Conservation (phyloP, 2,329 filamentous ascomycete genomes). For the Sarocladiaceae sp. region DNA sequence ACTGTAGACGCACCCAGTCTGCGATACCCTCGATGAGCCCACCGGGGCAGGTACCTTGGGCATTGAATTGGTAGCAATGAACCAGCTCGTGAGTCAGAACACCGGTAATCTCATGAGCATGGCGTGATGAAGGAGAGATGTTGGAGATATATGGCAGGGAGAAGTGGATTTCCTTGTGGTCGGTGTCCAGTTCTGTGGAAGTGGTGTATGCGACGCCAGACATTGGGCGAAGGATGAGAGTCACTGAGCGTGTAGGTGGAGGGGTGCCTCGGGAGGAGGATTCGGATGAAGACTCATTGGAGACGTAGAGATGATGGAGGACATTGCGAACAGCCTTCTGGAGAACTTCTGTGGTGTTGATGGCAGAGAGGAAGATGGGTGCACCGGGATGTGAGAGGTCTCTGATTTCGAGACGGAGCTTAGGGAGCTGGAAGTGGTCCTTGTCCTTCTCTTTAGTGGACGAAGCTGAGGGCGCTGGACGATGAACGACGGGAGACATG, state of each 20-base stretch:
- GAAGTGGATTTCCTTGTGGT: constrained; percentile 93
- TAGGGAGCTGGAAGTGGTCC: constrained; percentile 40
- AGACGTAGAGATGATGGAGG: constrained; percentile 59
- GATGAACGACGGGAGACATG: constrained; percentile 22
- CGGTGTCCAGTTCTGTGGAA: constrained; percentile 69
- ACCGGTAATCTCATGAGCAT: constrained; percentile 65
- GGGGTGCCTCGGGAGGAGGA: constrained; percentile 33
- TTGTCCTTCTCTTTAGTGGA: constrained; percentile 5
- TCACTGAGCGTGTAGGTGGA: constrained; percentile 77
- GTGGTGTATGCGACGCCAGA: constrained; percentile 86
- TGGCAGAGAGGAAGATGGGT: constrained; percentile 60
- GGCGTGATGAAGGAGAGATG: constrained; percentile 37
- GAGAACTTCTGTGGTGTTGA: constrained; percentile 61
- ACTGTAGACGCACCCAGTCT: constrained; percentile 82
- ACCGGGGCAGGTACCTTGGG: constrained; percentile 55
- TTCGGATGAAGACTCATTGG: neutral
- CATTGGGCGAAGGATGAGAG: constrained; percentile 75
- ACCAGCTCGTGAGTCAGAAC: constrained; percentile 91
- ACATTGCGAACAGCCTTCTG: constrained; percentile 62
- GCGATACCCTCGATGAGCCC: constrained; percentile 89
- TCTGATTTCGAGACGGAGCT: constrained; percentile 55
- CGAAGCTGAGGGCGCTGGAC: constrained; percentile 9
- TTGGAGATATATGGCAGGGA: constrained; percentile 68
- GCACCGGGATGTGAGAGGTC: constrained; percentile 58
- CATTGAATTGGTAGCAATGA: constrained; percentile 88